Base-by-base conservation (phyloP, 768 basidiomycete species). In the Lentinula raphanica region DNA sequence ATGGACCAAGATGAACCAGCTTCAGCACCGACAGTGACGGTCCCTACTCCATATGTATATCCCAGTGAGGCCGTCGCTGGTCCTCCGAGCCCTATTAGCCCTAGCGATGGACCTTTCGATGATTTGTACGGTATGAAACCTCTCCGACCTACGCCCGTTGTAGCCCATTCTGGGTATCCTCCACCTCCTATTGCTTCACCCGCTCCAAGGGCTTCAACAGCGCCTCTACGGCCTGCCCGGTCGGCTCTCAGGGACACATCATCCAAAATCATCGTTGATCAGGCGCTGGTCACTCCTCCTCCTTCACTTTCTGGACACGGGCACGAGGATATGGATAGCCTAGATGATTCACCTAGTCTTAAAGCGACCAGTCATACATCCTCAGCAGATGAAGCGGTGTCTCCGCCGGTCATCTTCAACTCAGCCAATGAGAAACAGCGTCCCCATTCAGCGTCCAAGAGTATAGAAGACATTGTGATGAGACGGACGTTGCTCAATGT, bases 271-370 rank as follows among this genome's bases (percentile, higher is more conserved):
- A 42, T 64, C n/a, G n/a, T n/a, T 11, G 70, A 71, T 59, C 68
- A 68, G 42, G 76, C 74, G 35, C 66, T 73, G 36, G 44, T 25
- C 25, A 76, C 79, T 58, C 76, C 78, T 48, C 74, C 77, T 17
- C 67, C 73, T 28, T 76, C 76, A 49, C 73, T 77, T 23, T 68
- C 73, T 27, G 76, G 76, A 51, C 67, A 70, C 60, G 63, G 65
- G 2, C 46, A 50, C 28, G 51, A 35, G n/a, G 21, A 39, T 13
- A 9, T 15, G 32, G 56, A 29, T 1, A 56, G 58, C n/a, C n/a
- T n/a, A 35, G 25, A 39, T 23, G 23, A 19, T 3, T 61, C 56
- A 23, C 56, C 56, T 35, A 57, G 56, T 28, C 46, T 45, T 11
- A 56, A 25, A 5, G 17, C 32, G 31, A 29, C 36, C 1, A 53